Conservation (phyloP, 768 basidiomycete genomes). For the Psilocybe sp. region DNA sequence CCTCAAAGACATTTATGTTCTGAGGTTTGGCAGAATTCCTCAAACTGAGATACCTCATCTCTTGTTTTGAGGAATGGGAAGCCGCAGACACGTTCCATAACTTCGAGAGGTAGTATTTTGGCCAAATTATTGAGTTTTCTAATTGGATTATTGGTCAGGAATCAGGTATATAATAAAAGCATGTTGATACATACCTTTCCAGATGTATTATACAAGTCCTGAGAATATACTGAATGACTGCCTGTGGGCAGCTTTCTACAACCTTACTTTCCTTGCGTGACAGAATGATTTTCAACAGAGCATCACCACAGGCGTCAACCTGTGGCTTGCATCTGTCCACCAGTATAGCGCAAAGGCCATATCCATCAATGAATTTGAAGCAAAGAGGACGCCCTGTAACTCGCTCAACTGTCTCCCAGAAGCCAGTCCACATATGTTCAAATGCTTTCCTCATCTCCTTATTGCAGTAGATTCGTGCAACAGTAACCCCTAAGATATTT, state of each 20-base stretch:
- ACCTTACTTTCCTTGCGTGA: neutral
- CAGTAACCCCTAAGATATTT: neutral
- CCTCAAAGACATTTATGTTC: neutral
- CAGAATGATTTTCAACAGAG: neutral
- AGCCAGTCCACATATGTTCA: neutral
- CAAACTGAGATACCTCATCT: neutral
- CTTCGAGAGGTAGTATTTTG: neutral
- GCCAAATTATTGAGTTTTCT: neutral
- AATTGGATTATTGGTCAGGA: too few relatives aligned
- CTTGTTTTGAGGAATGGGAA: neutral
- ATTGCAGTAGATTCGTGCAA: neutral
- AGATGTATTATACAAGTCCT: neutral
- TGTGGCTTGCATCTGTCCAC: constrained; percentile 8
- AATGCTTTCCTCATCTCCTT: neutral
- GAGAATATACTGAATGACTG: neutral
- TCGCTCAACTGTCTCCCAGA: neutral
- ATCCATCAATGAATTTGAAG: constrained; percentile 2
- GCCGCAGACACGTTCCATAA: neutral
- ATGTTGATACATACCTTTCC: too few relatives aligned
- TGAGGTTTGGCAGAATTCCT: neutral
- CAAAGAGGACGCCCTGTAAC: neutral
- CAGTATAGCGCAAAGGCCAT: neutral
- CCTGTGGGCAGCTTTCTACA: too few relatives aligned
- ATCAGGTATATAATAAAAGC: too few relatives aligned
- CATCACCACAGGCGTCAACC: constrained; percentile 3